Conservation (phyloP, 2,329 filamentous ascomycete genomes). For the Diaporthe destruens region DNA sequence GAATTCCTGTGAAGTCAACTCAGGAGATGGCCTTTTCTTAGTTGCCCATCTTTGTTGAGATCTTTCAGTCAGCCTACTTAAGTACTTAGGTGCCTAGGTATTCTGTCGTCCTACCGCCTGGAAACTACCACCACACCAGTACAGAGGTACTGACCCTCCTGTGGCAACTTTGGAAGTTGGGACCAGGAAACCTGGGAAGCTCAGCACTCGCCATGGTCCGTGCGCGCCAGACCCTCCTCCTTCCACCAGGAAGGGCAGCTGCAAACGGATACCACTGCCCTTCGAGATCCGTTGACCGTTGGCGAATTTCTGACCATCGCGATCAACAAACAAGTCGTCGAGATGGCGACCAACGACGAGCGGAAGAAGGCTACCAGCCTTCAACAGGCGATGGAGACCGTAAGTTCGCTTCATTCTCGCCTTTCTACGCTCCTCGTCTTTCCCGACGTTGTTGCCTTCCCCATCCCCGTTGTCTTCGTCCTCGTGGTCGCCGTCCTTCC, state of each 20-base stretch:
- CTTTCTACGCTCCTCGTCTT: too few species aligned
- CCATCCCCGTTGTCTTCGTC: too few species aligned
- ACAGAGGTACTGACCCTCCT: background rate
- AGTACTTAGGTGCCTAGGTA: background rate
- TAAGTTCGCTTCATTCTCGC: constrained; percentile 2
- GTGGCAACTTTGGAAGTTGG: background rate
- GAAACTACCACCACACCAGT: background rate
- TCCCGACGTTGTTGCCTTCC: too few species aligned
- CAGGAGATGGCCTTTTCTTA: background rate
- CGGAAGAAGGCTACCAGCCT: background rate
- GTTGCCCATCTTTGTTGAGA: background rate
- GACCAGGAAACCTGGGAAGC: background rate
- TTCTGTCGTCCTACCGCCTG: background rate
- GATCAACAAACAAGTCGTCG: background rate
- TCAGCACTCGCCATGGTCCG: background rate
- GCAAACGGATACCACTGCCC: background rate
- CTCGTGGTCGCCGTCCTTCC: too few species aligned
- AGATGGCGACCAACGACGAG: background rate
- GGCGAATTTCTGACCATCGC: constrained; percentile 19
- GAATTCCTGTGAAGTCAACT: background rate
- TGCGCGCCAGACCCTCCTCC: background rate
- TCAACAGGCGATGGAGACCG: constrained; percentile 24
- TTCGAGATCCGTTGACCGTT: background rate
- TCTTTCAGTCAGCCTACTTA: background rate
- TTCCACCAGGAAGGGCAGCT: background rate